These are phyloP conservation scores for Tagetes patula DNA, from an alignment of 129 eudicot genomes.

Conservation along the genomic window DNA sequence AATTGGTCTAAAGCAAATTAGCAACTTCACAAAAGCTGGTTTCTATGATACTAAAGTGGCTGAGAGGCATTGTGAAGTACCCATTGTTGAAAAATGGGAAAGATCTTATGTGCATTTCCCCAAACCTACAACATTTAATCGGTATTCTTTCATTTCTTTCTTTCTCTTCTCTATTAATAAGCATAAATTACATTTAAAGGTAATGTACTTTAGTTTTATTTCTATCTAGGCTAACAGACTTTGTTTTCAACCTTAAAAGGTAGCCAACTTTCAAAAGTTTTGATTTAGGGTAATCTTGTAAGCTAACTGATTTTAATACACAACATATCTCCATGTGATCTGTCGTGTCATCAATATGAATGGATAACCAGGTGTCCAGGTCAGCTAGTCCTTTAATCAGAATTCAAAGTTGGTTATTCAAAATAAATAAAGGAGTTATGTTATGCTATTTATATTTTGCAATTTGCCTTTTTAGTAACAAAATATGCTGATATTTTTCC, in stretches of 20 bases:
- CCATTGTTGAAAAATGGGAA: slow-evolving; percentile 57
- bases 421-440: neutral
- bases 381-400: neutral
- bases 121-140: slow-evolving; percentile 65
- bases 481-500: slow-evolving; percentile 27
- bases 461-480: neutral
- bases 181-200: neutral
- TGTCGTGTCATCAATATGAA: neutral
- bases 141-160: slow-evolving; percentile 40
- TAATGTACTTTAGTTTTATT: neutral
- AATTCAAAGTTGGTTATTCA: neutral
- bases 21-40: slow-evolving; percentile 36
- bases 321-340: neutral
- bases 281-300: neutral
- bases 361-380: neutral
- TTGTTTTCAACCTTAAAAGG: neutral
- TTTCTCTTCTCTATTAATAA: neutral
- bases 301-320: neutral
- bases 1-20: slow-evolving; percentile 59
- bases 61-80: slow-evolving; percentile 49
- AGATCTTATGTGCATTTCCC: slow-evolving; percentile 75
- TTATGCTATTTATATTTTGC: neutral
- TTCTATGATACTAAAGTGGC: slow-evolving; percentile 41
- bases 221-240: neutral
- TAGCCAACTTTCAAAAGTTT: neutral